Conservation (phyloP, 768 basidiomycete species). For the Podaxis rugospora region DNA sequence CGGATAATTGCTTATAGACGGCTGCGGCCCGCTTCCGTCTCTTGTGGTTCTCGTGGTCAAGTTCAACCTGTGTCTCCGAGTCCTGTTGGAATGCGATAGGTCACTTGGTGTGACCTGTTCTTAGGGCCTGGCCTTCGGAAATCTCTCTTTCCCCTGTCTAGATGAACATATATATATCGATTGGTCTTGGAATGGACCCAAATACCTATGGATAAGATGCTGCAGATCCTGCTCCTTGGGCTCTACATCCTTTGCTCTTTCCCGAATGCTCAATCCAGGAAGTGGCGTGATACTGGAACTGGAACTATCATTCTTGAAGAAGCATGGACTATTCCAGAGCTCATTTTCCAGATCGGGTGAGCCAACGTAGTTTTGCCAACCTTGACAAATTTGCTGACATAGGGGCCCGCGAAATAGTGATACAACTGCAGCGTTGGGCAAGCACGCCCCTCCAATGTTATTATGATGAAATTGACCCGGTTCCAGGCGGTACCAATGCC, state of each 20-base stretch:
- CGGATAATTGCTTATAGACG: neutral
- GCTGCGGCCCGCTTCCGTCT: neutral
- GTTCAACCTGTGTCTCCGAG: neutral
- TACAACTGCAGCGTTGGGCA: conserved; percentile 19
- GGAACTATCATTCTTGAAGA: conserved; percentile 37
- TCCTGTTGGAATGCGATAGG: neutral
- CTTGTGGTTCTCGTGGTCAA: neutral
- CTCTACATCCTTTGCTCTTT: neutral
- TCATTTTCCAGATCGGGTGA: conserved; percentile 23
- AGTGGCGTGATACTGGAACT: conserved; percentile 29
- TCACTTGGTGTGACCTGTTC: neutral
- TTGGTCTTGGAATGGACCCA: neutral
- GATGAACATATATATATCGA: neutral
- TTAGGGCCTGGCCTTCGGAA: neutral
- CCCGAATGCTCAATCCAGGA: conserved; percentile 9
- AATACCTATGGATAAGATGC: neutral
- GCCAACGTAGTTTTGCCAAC: neutral
- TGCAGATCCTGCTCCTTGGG: neutral
- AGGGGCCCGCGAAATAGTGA: conserved; percentile 2
- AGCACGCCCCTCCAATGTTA: neutral
- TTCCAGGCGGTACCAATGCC: conserved; percentile 24
- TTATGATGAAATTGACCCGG: neutral
- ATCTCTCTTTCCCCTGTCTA: neutral
- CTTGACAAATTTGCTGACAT: neutral
- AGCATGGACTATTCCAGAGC: conserved; percentile 33